These are phyloP conservation scores for Leccinum pellstonianum DNA, from an alignment of 768 basidiomycete species.

Conservation along the genomic window DNA sequence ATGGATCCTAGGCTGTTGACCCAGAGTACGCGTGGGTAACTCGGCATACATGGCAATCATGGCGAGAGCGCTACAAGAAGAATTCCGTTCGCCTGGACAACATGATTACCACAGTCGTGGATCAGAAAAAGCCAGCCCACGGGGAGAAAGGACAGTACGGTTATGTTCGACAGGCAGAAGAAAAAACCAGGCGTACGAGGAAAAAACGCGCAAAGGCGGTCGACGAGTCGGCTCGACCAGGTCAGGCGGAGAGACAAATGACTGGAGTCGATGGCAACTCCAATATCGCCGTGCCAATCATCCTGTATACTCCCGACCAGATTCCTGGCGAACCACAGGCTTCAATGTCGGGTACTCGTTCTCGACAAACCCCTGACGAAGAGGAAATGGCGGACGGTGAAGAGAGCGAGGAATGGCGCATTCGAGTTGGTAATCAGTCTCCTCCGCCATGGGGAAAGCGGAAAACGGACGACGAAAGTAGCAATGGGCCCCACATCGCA, in stretches of 20 bases:
- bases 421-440: constrained; percentile 59
- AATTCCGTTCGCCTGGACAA: constrained; percentile 65
- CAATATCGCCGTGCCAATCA: constrained; percentile 20
- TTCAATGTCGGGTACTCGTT: constrained; percentile 19
- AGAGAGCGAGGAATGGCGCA: constrained; percentile 62
- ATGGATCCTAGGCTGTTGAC: constrained; percentile 48
- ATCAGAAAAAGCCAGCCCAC: constrained; percentile 61
- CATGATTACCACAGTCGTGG: constrained; percentile 64
- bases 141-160: constrained; percentile 84
- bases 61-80: constrained; percentile 89
- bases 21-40: constrained; percentile 78
- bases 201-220: constrained; percentile 44
- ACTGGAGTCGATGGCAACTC: constrained; percentile 10
- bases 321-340: constrained; percentile 29
- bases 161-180: constrained; percentile 73
- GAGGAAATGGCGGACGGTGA: constrained; percentile 65
- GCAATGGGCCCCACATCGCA: constrained; percentile 22
- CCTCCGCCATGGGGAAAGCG: constrained; percentile 73
- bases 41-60: constrained; percentile 87
- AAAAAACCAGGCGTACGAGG: constrained; percentile 57
- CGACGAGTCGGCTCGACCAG: constrained; percentile 24
- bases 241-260: constrained; percentile 21
- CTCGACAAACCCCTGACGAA: constrained; percentile 50
- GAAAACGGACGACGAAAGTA: constrained; percentile 41
- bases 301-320: constrained; percentile 27